A percentile compares a stretch with the other conserved stretches of the same genome.
Evolutionary conservation across 495 filamentous ascomycete genomes (phyloP).

Genomic region (Hypoxylon intermedium): DNA sequence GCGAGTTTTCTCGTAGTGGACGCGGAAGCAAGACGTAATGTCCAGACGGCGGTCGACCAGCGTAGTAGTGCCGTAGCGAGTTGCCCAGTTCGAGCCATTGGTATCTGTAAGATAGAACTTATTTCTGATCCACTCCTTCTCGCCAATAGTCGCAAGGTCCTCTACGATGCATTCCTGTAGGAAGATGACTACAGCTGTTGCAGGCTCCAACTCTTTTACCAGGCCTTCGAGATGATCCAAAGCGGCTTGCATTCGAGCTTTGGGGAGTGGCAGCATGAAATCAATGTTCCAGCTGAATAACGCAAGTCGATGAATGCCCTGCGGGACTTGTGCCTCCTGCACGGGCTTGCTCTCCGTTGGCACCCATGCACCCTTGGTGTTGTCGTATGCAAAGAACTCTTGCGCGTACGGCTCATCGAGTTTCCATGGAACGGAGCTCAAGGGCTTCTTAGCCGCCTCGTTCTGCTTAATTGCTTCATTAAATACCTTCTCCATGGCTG

Average conservation of each 20-base stretch:
- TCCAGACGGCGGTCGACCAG: conserved; percentile 55
- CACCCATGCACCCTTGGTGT: conserved; percentile 16
- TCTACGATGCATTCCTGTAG: conserved; percentile 57
- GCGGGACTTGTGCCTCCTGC: background rate
- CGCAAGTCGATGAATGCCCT: conserved; percentile 17
- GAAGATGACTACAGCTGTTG: conserved; percentile 50
- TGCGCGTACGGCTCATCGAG: conserved; percentile 28
- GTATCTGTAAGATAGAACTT: conserved; percentile 58
- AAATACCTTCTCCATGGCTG: conserved; percentile 24
- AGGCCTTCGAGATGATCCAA: conserved; percentile 49
- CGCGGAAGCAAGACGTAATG: conserved; percentile 52
- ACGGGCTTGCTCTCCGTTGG: background rate
- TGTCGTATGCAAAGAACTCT: conserved; percentile 17
- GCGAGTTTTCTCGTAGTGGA: conserved; percentile 48
- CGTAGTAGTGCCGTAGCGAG: conserved; percentile 58
- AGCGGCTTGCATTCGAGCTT: conserved; percentile 53
- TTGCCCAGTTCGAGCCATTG: conserved; percentile 41
- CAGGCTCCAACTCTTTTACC: conserved; percentile 7
- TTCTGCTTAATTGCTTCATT: conserved; percentile 8
- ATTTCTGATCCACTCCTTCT: conserved; percentile 50
- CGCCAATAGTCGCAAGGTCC: conserved; percentile 52
- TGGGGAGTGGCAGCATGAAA: conserved; percentile 47
- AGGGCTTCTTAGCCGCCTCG: background rate
- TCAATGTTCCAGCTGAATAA: conserved; percentile 61
- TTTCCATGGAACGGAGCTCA: conserved; percentile 13